Base-by-base conservation (phyloP, 2,329 filamentous ascomycete species). In the Colletotrichum musicola region DNA sequence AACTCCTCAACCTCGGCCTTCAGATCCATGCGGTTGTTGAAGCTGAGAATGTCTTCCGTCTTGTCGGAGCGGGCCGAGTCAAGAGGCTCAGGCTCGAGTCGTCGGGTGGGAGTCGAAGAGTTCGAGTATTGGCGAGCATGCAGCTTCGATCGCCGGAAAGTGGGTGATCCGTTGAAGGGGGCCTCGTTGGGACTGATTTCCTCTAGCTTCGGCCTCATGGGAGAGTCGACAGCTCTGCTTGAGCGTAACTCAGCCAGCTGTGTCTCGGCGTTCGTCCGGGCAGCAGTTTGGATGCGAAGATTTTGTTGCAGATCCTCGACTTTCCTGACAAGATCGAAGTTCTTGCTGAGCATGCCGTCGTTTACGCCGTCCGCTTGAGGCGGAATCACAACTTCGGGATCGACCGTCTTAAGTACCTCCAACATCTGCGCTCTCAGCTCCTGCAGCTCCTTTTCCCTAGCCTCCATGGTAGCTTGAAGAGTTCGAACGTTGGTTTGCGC, bases 1-100 rank as follows among this genome's bases (percentile, higher is more conserved):
- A 97, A 86, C 79, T 97, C 91, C 77, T 98, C 95, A 13, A 98
- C 85, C 75, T 98, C 95, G 4, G 93, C 89, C 75, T 95, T 96
- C 68, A 97, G 84, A 77, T 98, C 95, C 90, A 97, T 95, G 46
- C 92, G 91, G 75, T 92, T 94, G 81, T 96, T 95, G 81, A 93
- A 93, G 72, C 90, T 91, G 49, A 94, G 84, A 16, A 94, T 92
- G 77, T 98, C 95, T 25, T 92, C 89, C 0, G 94, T 97, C 64
- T 90, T 88, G 77, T 98, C 95, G 2, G 95, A 97, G 47, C 92
- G 90, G 66, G 88, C 90, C 42, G 95, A 97, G 75, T 97, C 93
- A 71, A 85, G 74, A 25, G 85, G 86, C 51, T 87, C 85, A 44
- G 90, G 89, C 72, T 90, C 89, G 71, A 91, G 87, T 68, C 91